Base-by-base conservation (phyloP, 2,329 filamentous ascomycete genomes). In the Byssochlamys sp. region DNA sequence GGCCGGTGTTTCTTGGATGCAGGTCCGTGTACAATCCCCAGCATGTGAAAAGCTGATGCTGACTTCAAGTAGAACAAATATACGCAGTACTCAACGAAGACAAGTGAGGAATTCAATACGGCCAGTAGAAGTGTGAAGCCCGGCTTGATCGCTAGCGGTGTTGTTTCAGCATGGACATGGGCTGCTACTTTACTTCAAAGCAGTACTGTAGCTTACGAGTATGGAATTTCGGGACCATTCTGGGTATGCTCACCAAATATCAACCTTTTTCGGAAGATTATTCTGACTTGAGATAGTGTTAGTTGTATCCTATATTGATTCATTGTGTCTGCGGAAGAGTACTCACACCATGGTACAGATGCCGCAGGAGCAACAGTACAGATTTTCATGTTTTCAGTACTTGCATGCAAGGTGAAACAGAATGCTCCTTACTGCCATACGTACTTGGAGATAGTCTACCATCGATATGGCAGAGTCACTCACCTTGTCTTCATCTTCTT, bases 301-400 rank as follows among this genome's bases (percentile, higher is more conserved):
- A 52, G 50, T 31, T 31, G 7, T 31, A 9, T 10, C 19, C n/a
- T 26, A 2, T 45, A 19, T n/a, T n/a, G n/a, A 27, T 39, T 24
- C 27, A n/a, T 12, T 14, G 14, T 11, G 24, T 19, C 12, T 19
- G 19, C 52, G 54, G 28, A 35, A 45, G 1, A 54, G 26, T 53
- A 27, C 56, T 24, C 54, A 19, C 45, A 33, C 4, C 31, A 4
- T 50, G n/a, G 26, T 57, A 29, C 55, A 58, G 77, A 77, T 53
- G 74, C 71, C 1, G 73, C 74, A n/a, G 73, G 73, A 28, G 74
- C 73, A 3, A 77, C 73, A 1, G 69, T 77, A 1, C 74, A 77
- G 61, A 78, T 78, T 54, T 63, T 78, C 28, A 66, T 75, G 55
- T 78, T 78, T 61, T 69, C 73, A 3, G 69, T 77, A 9, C 65